A percentile compares a stretch with the other conserved stretches of the same genome.
Evolutionary conservation across 345 rosid species (phyloP).

Genomic region (Pistacia integerrima): DNA sequence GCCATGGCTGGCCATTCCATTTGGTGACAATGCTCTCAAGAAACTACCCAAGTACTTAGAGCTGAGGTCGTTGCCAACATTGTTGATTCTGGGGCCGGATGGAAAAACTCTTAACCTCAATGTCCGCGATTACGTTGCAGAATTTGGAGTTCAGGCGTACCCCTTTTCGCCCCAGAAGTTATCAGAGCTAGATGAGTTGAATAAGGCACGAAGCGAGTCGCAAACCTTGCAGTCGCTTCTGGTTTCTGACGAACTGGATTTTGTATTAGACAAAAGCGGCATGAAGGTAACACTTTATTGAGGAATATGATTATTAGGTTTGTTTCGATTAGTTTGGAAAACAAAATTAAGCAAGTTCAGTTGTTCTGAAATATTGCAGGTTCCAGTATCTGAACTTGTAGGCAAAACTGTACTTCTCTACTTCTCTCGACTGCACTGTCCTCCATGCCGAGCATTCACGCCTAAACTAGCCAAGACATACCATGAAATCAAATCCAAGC

Average conservation of each 20-base stretch:
- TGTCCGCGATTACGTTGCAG: constrained; percentile 34
- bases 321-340: too few relatives aligned
- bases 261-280: constrained; percentile 36
- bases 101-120: constrained; percentile 40
- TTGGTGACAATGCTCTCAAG: constrained; percentile 29
- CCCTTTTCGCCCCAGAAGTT: constrained; percentile 45
- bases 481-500: constrained; percentile 33
- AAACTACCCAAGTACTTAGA: constrained; percentile 36
- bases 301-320: background rate
- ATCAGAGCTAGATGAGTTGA: constrained; percentile 31
- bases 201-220: constrained; percentile 31
- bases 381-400: constrained; percentile 38
- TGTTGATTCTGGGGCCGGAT: constrained; percentile 39
- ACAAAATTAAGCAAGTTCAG: too few relatives aligned
- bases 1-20: constrained; percentile 45
- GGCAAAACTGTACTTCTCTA: constrained; percentile 49
- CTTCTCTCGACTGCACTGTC: constrained; percentile 54
- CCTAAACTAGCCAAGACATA: constrained; percentile 40
- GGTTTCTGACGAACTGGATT: constrained; percentile 32
- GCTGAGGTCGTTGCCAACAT: constrained; percentile 35
- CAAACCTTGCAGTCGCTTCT: constrained; percentile 45
- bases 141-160: constrained; percentile 39
- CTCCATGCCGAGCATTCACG: constrained; percentile 45
- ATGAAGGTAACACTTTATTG: constrained; percentile 28
- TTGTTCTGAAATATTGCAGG: constrained; percentile 21